Evolutionary conservation across 805 yeast species (phyloP).

Genomic region (Komagataella kurtzmanii): DNA sequence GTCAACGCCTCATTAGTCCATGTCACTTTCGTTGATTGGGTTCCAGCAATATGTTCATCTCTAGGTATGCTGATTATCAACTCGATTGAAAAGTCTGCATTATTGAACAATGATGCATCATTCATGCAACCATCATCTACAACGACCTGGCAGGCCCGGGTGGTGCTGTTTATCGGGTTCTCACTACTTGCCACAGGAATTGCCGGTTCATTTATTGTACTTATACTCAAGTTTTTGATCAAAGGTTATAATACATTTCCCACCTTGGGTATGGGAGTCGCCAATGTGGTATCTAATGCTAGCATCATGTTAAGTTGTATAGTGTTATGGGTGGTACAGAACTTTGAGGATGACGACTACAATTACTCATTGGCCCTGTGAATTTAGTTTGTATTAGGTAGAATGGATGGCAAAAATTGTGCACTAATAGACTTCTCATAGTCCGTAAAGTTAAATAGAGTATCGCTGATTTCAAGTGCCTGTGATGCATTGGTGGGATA

Average conservation of each 20-base stretch:
- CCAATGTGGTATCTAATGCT: slow-evolving; percentile 71
- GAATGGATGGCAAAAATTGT: slow-evolving; percentile 1
- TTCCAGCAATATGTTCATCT: slow-evolving; percentile 80
- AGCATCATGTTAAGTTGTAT: slow-evolving; percentile 82
- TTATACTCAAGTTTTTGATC: slow-evolving; percentile 71
- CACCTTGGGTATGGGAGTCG: slow-evolving; percentile 87
- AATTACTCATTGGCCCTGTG: slow-evolving; percentile 68
- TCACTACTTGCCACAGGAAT: slow-evolving; percentile 88
- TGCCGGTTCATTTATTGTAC: slow-evolving; percentile 82
- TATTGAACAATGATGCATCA: slow-evolving; percentile 24
- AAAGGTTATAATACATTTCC: slow-evolving; percentile 69
- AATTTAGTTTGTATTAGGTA: neutral
- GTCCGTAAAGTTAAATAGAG: slow-evolving; percentile 56
- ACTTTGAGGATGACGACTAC: slow-evolving; percentile 82
- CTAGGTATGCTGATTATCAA: slow-evolving; percentile 80
- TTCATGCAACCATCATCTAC: slow-evolving; percentile 23
- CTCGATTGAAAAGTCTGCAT: slow-evolving; percentile 54
- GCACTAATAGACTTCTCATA: slow-evolving; percentile 28
- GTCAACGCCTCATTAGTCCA: slow-evolving; percentile 80
- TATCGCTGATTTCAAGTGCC: slow-evolving; percentile 23
- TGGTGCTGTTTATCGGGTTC: slow-evolving; percentile 83
- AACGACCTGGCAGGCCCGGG: slow-evolving; percentile 89
- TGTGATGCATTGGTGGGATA: slow-evolving; percentile 16
- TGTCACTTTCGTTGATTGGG: slow-evolving; percentile 90
- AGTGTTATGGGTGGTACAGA: slow-evolving; percentile 86